phyloP scores from a whole-genome alignment of 306 rosid species.

The Rosa multiflora region DNA sequence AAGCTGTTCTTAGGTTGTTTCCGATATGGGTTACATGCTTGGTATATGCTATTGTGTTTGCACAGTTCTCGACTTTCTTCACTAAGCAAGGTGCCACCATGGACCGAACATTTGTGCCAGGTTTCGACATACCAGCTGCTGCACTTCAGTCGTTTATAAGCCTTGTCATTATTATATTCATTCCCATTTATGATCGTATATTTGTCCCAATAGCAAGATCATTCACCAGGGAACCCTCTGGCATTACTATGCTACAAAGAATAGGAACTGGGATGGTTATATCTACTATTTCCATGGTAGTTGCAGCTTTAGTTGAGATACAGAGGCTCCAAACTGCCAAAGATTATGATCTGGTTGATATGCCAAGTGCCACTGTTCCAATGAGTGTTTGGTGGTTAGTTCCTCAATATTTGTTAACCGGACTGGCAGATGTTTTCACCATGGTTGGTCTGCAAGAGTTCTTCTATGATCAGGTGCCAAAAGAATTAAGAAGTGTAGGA shows the following conservation, averaged over 20 bases:
- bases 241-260: constrained; percentile 73
- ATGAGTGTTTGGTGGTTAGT: constrained; percentile 77
- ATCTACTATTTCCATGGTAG: constrained; percentile 35
- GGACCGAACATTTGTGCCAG: constrained; percentile 46
- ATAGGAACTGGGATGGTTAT: constrained; percentile 61
- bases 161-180: constrained; percentile 29
- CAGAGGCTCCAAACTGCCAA: constrained; percentile 58
- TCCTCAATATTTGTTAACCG: constrained; percentile 60
- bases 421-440: constrained; percentile 53
- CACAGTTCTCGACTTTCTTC: constrained; percentile 49
- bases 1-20: constrained; percentile 37
- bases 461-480: constrained; percentile 74
- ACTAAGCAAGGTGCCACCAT: constrained; percentile 57
- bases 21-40: constrained; percentile 52
- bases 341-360: constrained; percentile 53
- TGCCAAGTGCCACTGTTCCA: constrained; percentile 50
- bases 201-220: constrained; percentile 52
- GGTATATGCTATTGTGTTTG: constrained; percentile 38
- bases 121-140: constrained; percentile 56
- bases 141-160: constrained; percentile 46
- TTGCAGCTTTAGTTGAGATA: constrained; percentile 60
- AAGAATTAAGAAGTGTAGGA: constrained; percentile 63
- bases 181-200: constrained; percentile 55
- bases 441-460: constrained; percentile 81
- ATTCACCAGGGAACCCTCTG: constrained; percentile 53